These are phyloP conservation scores for Nakaseomyces glabratus DNA, from an alignment of 1,139 yeast species.

Conservation along the genomic window DNA sequence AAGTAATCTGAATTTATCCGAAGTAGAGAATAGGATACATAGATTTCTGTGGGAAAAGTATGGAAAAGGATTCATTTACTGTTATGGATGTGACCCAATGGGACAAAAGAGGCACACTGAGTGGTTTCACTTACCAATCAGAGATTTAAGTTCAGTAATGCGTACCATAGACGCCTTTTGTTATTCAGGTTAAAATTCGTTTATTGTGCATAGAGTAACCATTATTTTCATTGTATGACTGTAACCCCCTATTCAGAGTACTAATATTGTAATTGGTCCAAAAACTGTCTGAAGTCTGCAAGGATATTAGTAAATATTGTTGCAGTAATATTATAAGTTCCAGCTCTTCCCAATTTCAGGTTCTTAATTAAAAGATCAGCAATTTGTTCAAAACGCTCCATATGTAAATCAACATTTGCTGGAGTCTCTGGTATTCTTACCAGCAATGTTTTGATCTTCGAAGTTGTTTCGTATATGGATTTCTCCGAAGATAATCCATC, in stretches of 20 bases:
- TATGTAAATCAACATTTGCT: slow-evolving; percentile 10
- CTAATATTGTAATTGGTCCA: slow-evolving; percentile 2
- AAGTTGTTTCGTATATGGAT: slow-evolving; percentile 9
- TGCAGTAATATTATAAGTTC: slow-evolving; percentile 5
- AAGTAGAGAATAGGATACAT: slow-evolving; percentile 23
- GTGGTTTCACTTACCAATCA: slow-evolving; percentile 27
- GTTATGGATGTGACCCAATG: slow-evolving; percentile 24
- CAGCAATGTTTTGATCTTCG: slow-evolving; percentile 8
- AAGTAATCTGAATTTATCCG: slow-evolving; percentile 13
- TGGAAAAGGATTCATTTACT: slow-evolving; percentile 26
- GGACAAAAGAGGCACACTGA: slow-evolving; percentile 24
- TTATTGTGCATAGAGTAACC: too few species aligned
- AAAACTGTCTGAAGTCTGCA: slow-evolving; percentile 5
- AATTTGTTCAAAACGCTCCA: slow-evolving; percentile 5
- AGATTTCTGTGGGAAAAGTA: slow-evolving; percentile 24
- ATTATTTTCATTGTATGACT: background rate
- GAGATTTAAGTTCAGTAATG: slow-evolving; percentile 20
- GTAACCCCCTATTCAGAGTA: slow-evolving; percentile 7
- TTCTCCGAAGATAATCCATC: slow-evolving; percentile 22
- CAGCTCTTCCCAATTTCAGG: slow-evolving; percentile 9
- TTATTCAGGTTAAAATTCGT: too few species aligned
- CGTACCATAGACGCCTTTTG: slow-evolving; percentile 21
- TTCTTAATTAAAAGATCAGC: slow-evolving; percentile 6
- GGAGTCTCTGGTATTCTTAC: slow-evolving; percentile 7
- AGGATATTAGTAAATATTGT: slow-evolving; percentile 1